Evolutionary conservation across 2,329 filamentous ascomycete species (phyloP).

Genomic region (Calonectria hawksworthii): DNA sequence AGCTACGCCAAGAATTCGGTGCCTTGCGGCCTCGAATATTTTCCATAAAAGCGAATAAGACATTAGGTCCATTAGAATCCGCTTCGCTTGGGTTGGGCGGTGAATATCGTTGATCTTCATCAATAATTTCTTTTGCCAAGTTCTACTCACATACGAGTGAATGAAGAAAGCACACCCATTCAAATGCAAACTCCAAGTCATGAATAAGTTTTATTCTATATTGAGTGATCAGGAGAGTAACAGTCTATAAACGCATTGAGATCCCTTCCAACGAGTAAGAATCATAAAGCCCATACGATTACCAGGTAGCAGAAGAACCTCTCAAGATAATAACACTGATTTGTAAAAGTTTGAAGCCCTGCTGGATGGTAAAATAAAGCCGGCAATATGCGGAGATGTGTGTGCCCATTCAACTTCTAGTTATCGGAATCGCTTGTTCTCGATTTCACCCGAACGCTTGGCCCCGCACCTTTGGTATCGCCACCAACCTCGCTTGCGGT

Average conservation of each 20-base stretch:
- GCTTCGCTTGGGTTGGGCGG: background rate
- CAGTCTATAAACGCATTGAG: background rate
- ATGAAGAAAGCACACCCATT: background rate
- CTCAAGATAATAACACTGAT: background rate
- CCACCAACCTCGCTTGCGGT: background rate
- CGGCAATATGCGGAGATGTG: background rate
- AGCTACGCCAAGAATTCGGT: background rate
- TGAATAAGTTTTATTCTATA: background rate
- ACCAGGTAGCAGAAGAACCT: background rate
- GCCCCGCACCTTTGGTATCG: background rate
- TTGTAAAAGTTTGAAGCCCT: background rate
- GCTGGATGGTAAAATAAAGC: background rate
- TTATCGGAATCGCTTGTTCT: slow-evolving; percentile 8
- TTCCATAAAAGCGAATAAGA: background rate
- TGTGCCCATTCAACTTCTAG: background rate
- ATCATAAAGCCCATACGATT: background rate
- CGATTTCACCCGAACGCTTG: background rate
- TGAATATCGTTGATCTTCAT: background rate
- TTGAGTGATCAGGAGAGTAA: background rate
- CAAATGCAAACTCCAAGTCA: background rate
- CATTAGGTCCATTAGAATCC: background rate
- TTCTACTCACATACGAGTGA: background rate
- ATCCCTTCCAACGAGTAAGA: background rate
- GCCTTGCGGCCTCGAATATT: background rate
- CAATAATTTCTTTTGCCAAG: background rate